Evolutionary conservation across 805 yeast species (phyloP).

Genomic region (Starmerella asiatica): DNA sequence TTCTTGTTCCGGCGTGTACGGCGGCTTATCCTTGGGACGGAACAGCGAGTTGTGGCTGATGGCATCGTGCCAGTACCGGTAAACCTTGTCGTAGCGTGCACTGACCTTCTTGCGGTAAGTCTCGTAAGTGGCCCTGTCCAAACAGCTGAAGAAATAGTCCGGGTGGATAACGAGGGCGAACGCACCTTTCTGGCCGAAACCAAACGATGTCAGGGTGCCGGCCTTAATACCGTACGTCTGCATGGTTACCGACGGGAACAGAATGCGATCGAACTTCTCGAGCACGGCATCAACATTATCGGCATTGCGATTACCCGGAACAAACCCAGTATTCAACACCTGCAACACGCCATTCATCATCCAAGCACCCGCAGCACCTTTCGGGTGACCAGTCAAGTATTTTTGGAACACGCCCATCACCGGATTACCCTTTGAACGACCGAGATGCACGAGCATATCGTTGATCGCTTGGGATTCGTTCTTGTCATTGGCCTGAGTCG

Average conservation of each 20-base stretch:
- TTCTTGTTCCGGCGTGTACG: slow-evolving; percentile 81
- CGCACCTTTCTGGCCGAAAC: slow-evolving; percentile 99
- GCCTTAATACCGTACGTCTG: slow-evolving; percentile 97
- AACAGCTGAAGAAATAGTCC: slow-evolving; percentile 78
- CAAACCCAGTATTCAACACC: slow-evolving; percentile 78
- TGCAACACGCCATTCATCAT: slow-evolving; percentile 98
- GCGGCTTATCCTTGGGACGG: slow-evolving; percentile 85
- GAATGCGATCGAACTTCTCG: slow-evolving; percentile 73
- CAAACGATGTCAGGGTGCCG: slow-evolving; percentile 90
- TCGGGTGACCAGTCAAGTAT: slow-evolving; percentile 98
- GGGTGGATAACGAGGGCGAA: slow-evolving; percentile 87
- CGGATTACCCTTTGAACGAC: slow-evolving; percentile 96
- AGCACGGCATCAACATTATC: slow-evolving; percentile 80
- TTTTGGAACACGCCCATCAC: slow-evolving; percentile 97
- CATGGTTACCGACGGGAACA: slow-evolving; percentile 86
- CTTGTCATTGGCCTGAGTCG: slow-evolving; percentile 97
- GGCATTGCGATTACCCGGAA: slow-evolving; percentile 98
- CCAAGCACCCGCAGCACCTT: slow-evolving; percentile 99
- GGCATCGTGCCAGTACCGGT: slow-evolving; percentile 92
- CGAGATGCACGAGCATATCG: slow-evolving; percentile 86
- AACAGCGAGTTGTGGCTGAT: slow-evolving; percentile 82
- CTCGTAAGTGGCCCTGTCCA: slow-evolving; percentile 59
- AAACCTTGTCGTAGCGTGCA: slow-evolving; percentile 75
- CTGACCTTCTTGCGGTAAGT: slow-evolving; percentile 57
- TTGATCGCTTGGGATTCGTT: slow-evolving; percentile 89